These are phyloP conservation scores for Endocalyx cinctus DNA, from an alignment of 2,329 filamentous ascomycete genomes.

Conservation along the genomic window DNA sequence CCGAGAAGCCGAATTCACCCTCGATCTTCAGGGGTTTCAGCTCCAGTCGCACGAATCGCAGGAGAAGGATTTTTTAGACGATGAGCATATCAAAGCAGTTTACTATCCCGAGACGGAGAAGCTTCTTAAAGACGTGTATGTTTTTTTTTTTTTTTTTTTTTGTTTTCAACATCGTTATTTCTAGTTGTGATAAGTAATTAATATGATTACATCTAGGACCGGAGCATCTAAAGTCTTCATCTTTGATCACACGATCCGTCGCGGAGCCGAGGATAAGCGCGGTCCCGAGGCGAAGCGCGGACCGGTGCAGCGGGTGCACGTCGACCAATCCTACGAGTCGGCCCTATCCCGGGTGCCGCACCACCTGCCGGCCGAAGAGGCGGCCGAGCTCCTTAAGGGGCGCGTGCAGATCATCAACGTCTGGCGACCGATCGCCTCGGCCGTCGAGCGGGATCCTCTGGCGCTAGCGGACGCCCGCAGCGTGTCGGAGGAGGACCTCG, in stretches of 20 bases:
- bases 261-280: conserved; percentile 39
- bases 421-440: conserved; percentile 46
- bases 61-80: conserved; percentile 42
- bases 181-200: too few relatives aligned
- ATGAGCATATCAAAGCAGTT: conserved; percentile 55
- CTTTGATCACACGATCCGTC: conserved; percentile 57
- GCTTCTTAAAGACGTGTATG: conserved; percentile 55
- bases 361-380: conserved; percentile 40
- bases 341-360: conserved; percentile 35
- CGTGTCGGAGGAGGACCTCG: conserved; percentile 46
- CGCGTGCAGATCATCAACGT: conserved; percentile 53
- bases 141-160: conserved; percentile 2
- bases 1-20: conserved; percentile 29
- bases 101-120: conserved; percentile 73
- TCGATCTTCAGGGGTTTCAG: conserved; percentile 37
- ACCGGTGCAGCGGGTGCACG: conserved; percentile 50
- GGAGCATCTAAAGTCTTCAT: conserved; percentile 52
- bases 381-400: conserved; percentile 36
- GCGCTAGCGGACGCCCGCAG: conserved; percentile 47
- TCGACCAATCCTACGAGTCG: conserved; percentile 50
- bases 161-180: neutral
- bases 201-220: conserved; percentile 38
- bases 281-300: conserved; percentile 36
- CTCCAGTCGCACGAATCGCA: conserved; percentile 22
- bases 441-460: conserved; percentile 50